Evolutionary conservation across 768 basidiomycete genomes (phyloP).

Genomic region (Russula ochroleuca): DNA sequence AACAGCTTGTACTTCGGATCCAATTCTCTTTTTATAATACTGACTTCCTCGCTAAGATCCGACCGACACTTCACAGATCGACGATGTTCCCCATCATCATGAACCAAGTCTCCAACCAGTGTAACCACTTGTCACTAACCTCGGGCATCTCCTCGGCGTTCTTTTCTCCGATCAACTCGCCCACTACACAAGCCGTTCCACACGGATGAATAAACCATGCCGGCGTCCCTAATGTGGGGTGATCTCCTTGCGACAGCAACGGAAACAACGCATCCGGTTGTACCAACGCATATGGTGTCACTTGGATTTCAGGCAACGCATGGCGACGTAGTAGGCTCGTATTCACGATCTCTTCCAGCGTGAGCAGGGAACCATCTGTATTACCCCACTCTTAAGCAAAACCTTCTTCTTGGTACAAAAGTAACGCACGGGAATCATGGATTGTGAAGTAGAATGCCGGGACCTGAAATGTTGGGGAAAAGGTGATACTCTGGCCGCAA

Average conservation of each 20-base stretch:
- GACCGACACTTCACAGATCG: constrained; percentile 38
- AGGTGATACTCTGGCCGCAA: constrained; percentile 64
- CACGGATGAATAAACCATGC: constrained; percentile 91
- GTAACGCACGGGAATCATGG: constrained; percentile 59
- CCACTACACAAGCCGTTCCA: constrained; percentile 60
- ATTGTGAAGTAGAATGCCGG: constrained; percentile 82
- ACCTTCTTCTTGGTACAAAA: constrained; percentile 3
- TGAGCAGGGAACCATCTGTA: constrained; percentile 61
- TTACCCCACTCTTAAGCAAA: constrained; percentile 25
- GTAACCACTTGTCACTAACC: constrained; percentile 33
- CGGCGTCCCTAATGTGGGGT: constrained; percentile 67
- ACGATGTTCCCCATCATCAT: constrained; percentile 66
- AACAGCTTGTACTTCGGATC: background rate
- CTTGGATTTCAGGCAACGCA: constrained; percentile 42
- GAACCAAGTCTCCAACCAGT: constrained; percentile 75
- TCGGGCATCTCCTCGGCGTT: constrained; percentile 30
- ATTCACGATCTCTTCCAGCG: constrained; percentile 50
- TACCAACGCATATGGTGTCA: constrained; percentile 53
- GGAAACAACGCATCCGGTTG: constrained; percentile 57
- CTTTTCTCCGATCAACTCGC: constrained; percentile 60
- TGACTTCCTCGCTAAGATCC: constrained; percentile 2
- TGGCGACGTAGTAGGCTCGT: constrained; percentile 57
- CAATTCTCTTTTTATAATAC: background rate
- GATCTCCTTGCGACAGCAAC: constrained; percentile 81
- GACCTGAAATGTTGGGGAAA: constrained; percentile 74